Evolutionary conservation across 2,329 filamentous ascomycete species (phyloP).

Genomic region (Fusarium sp.): DNA sequence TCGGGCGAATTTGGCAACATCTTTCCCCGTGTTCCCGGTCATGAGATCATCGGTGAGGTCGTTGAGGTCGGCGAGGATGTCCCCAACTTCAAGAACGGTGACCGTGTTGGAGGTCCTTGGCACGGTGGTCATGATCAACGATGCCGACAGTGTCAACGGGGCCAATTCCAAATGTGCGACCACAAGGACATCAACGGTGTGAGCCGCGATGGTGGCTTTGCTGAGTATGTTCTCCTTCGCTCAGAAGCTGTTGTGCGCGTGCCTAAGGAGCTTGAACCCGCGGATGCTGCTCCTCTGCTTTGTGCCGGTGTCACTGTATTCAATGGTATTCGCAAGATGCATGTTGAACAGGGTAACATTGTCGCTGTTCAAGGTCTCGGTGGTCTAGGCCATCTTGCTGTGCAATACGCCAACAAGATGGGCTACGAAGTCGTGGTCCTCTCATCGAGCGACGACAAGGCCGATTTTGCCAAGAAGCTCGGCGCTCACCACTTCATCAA

Average conservation of each 20-base stretch:
- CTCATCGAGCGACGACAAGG: constrained; percentile 73
- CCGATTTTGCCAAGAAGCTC: constrained; percentile 68
- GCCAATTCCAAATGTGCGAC: constrained; percentile 75
- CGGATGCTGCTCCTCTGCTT: constrained; percentile 67
- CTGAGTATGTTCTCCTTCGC: constrained; percentile 70
- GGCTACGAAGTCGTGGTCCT: constrained; percentile 78
- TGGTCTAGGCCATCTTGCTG: constrained; percentile 80
- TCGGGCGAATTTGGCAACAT: constrained; percentile 63
- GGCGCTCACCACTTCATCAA: constrained; percentile 61
- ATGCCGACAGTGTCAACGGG: constrained; percentile 72
- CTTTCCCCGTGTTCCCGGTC: constrained; percentile 73
- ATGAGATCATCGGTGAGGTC: constrained; percentile 77
- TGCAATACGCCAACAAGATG: constrained; percentile 81
- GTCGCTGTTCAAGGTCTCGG: constrained; percentile 76
- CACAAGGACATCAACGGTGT: constrained; percentile 73
- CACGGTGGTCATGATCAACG: constrained; percentile 66
- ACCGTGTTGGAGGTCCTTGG: constrained; percentile 68
- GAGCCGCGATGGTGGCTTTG: constrained; percentile 73
- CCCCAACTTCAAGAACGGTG: constrained; percentile 69
- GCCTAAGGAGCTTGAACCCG: constrained; percentile 63
- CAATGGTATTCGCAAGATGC: constrained; percentile 66
- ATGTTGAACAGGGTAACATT: constrained; percentile 62
- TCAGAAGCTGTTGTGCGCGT: constrained; percentile 70
- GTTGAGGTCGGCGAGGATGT: constrained; percentile 69
- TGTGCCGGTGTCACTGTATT: constrained; percentile 75